A percentile compares a stretch with the other conserved stretches of the same genome.
Evolutionary conservation across 768 basidiomycete species (phyloP).

Genomic region (Trametes cingulata): DNA sequence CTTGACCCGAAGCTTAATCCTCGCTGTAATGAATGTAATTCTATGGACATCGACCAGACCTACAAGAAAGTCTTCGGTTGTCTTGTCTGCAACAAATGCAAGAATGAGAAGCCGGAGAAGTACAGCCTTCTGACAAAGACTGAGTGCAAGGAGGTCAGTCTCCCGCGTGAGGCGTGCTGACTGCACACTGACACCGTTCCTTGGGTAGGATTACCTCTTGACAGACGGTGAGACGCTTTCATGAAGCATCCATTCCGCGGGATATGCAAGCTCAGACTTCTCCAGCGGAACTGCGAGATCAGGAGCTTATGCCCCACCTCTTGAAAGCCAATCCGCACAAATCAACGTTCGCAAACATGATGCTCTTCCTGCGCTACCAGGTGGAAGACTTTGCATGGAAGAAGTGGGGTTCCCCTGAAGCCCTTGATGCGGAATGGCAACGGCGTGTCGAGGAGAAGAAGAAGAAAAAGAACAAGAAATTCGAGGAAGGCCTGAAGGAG

Average conservation of each 20-base stretch:
- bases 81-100: conserved; percentile 86
- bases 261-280: not conserved
- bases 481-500: conserved; percentile 86
- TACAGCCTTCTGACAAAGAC: conserved; percentile 97
- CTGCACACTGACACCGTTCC: not conserved
- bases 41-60: conserved; percentile 85
- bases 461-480: conserved; percentile 91
- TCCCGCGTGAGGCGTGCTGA: not conserved
- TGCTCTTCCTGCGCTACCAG: conserved; percentile 92
- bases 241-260: not conserved
- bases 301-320: conserved; percentile 88
- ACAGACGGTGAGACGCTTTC: conserved; percentile 71
- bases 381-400: conserved; percentile 97
- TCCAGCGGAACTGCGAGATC: conserved; percentile 90
- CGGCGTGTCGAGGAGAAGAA: conserved; percentile 78
- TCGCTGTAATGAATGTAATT: conserved; percentile 82
- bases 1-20: conserved; percentile 76
- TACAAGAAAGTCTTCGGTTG: conserved; percentile 82
- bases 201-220: conserved; percentile 60
- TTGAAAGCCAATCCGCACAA: conserved; percentile 95
- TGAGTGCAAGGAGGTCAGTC: conserved; percentile 88
- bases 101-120: conserved; percentile 86
- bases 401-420: conserved; percentile 96
- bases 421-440: conserved; percentile 85
- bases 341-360: conserved; percentile 97